Conservation (phyloP, 257 asterid species). For the Jaltomata sinuosa region DNA sequence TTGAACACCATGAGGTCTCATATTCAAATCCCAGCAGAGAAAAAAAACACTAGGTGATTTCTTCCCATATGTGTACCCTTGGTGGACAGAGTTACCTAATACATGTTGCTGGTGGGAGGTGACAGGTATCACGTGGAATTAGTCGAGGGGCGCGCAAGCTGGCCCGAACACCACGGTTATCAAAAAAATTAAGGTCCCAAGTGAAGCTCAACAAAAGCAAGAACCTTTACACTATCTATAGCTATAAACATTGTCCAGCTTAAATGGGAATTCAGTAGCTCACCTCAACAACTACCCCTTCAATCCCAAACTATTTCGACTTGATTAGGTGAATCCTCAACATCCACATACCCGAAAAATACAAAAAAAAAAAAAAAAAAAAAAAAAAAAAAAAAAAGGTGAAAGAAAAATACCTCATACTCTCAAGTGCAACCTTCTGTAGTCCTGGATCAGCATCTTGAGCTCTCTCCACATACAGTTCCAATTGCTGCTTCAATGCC, state of each 20-base stretch:
- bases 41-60: too few relatives aligned
- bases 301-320: background rate
- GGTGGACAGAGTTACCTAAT: too few relatives aligned
- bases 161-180: too few relatives aligned
- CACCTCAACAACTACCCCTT: background rate
- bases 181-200: background rate
- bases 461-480: constrained; percentile 85
- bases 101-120: too few relatives aligned
- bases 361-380: background rate
- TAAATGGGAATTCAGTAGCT: background rate
- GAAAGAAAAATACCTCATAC: constrained; percentile 58
- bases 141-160: too few relatives aligned
- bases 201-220: background rate
- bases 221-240: background rate
- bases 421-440: constrained; percentile 83
- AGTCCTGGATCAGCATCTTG: constrained; percentile 80
- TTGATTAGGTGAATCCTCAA: background rate
- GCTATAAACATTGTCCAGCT: background rate
- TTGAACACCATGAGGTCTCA: too few relatives aligned
- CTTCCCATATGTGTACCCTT: too few relatives aligned
- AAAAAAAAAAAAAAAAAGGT: background rate
- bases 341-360: background rate
- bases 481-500: constrained; percentile 86
- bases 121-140: too few relatives aligned
- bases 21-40: too few relatives aligned